Evolutionary conservation across 331 rosid species (phyloP), one percentile per base, ranked within the genome.

Genomic region (Prunus yedoensis): DNA sequence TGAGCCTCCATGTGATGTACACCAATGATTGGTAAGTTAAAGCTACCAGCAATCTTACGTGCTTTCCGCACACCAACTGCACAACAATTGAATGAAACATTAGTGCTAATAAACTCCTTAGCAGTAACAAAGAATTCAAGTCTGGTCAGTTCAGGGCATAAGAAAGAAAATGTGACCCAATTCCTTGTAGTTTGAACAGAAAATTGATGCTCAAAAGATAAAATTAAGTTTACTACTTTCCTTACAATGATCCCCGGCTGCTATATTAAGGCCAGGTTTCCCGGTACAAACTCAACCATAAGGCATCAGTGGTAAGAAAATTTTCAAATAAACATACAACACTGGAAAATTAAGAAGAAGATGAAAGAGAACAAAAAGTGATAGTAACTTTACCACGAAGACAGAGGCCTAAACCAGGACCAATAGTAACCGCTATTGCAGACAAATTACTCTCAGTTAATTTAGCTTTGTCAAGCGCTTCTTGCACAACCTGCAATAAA

Each of bases 1-100:
- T 90, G 96, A 80, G 96, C 99, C 75, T 94, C 99, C 96, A 94
- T 94, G 84, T 94, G 99, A 92, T 94, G 96, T 60, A 94, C 81
- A 77, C 97, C 97, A 81, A 94, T 54, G 53, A 94, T 88, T 43
- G 99, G 99, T 65, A 94, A 83, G 75, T 70, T 81, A 79, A 80
- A 88, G 65, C 75, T 69, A 58, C 96, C 85, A 12, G 97, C 91
- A 81, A 89, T 76, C 83, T 84, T 85, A 30, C 90, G 87, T 14
- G 97, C 97, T 83, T 94, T 94, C 64, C 70, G 93, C 82, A 92
- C 96, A 17, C 99, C 99, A 82, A 94, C 99, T 92, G 84, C 90
- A 90, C 77, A 28, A 54, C 62, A 76, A 46, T 68, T 52, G 43
- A 45, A 59, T 30, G 73, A 68, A 73, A 58, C 61, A 69, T 72